A percentile compares a stretch with the other conserved stretches of the same genome.
Evolutionary conservation across 75 land plant species (phyloP).

Genomic region (Sequoiadendron giganteum): DNA sequence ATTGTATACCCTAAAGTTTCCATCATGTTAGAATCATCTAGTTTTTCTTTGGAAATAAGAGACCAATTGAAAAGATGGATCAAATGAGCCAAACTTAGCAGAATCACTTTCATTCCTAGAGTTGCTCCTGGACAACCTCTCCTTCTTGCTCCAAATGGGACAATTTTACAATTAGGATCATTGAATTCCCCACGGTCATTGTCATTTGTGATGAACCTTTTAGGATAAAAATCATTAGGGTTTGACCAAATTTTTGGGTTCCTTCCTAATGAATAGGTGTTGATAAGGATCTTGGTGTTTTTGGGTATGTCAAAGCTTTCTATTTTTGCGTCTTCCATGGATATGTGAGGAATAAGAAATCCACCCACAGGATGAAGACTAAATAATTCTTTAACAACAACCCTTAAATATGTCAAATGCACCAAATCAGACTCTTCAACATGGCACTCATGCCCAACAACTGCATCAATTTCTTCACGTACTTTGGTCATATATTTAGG

Average conservation of each 20-base stretch:
- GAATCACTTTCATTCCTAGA: slow-evolving; percentile 13
- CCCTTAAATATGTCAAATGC: slow-evolving; percentile 16
- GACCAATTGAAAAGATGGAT: slow-evolving; percentile 25
- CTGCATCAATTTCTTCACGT: slow-evolving; percentile 21
- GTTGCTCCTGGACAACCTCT: neutral
- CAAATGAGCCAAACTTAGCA: slow-evolving; percentile 16
- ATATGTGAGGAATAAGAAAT: slow-evolving; percentile 24
- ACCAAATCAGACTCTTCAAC: slow-evolving; percentile 34
- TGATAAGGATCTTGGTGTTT: no score
- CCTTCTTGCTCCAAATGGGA: slow-evolving; percentile 36
- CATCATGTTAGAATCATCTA: neutral
- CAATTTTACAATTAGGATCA: slow-evolving; percentile 18
- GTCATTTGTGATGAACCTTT: neutral
- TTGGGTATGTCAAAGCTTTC: slow-evolving; percentile 40
- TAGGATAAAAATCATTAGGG: slow-evolving; percentile 1
- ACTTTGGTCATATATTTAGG: slow-evolving; percentile 19
- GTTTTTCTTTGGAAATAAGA: neutral
- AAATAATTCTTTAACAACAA: slow-evolving; percentile 34
- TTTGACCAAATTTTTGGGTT: neutral
- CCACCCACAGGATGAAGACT: slow-evolving; percentile 31
- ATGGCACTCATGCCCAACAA: slow-evolving; percentile 14
- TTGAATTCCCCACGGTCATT: slow-evolving; percentile 6
- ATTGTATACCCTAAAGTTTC: no score
- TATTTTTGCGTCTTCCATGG: slow-evolving; percentile 15
- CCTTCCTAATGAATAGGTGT: no score